A percentile compares a stretch with the other conserved stretches of the same genome.
Conservation (phyloP, 1,139 yeast species). For the Debaryomyces robertsiae region DNA sequence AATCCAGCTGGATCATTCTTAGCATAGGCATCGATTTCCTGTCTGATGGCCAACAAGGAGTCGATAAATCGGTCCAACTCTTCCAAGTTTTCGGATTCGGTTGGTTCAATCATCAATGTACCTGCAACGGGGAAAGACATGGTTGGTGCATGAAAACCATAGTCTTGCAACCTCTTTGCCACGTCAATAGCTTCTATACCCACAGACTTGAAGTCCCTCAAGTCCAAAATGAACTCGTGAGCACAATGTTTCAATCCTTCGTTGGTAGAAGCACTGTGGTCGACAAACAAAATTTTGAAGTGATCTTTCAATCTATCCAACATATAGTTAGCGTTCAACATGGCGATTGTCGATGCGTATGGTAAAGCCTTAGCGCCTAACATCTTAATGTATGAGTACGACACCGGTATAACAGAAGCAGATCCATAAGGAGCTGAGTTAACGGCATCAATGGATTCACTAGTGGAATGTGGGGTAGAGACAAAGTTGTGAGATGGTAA, state of each 20-base stretch:
- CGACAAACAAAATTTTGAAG: slow-evolving; percentile 77
- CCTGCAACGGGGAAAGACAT: slow-evolving; percentile 99
- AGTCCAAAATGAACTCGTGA: slow-evolving; percentile 92
- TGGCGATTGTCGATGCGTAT: slow-evolving; percentile 83
- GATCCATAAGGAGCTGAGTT: slow-evolving; percentile 96
- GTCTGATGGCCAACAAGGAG: slow-evolving; percentile 78
- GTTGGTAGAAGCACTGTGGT: slow-evolving; percentile 43
- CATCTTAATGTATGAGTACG: slow-evolving; percentile 92
- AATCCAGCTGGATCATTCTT: slow-evolving; percentile 67
- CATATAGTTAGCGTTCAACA: slow-evolving; percentile 96
- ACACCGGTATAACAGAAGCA: slow-evolving; percentile 88
- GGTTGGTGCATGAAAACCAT: slow-evolving; percentile 98
- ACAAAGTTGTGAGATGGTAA: slow-evolving; percentile 78
- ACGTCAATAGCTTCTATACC: slow-evolving; percentile 95
- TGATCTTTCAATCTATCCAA: slow-evolving; percentile 70
- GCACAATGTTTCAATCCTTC: slow-evolving; percentile 79
- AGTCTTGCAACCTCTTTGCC: slow-evolving; percentile 95
- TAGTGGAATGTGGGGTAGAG: slow-evolving; percentile 56
- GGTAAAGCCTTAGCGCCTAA: slow-evolving; percentile 87
- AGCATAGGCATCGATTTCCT: slow-evolving; percentile 78
- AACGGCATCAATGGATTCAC: slow-evolving; percentile 70
- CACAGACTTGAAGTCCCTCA: slow-evolving; percentile 76
- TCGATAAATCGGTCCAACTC: slow-evolving; percentile 92
- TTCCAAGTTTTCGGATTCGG: slow-evolving; percentile 86
- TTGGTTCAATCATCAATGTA: slow-evolving; percentile 96